These are phyloP conservation scores for Gossypium gossypioides DNA, from an alignment of 441 rosid species.

Conservation along the genomic window DNA sequence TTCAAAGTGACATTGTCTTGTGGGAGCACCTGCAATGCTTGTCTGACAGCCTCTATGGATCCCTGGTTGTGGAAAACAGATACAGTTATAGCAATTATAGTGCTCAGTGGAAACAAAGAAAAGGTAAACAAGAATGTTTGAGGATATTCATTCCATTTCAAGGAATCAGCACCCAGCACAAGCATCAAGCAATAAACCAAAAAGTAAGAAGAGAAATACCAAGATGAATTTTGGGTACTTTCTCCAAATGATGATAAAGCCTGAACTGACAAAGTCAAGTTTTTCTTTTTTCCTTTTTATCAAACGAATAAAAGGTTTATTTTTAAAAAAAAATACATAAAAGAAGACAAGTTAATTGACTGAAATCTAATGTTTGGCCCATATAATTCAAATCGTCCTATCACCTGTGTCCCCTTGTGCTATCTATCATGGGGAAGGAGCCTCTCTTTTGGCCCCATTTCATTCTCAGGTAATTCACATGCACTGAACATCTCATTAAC, in stretches of 20 bases:
- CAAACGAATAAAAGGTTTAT: too few relatives aligned
- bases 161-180: background rate
- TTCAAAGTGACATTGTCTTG: conserved; percentile 81
- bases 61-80: conserved; percentile 50
- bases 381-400: background rate
- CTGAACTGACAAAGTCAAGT: background rate
- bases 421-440: background rate
- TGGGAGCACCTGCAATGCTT: conserved; percentile 84
- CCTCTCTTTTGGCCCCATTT: background rate
- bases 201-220: background rate
- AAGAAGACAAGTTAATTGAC: background rate
- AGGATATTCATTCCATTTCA: background rate
- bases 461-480: background rate
- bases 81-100: background rate
- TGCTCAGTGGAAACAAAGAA: background rate
- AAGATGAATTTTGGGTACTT: background rate
- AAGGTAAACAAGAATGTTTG: background rate
- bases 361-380: background rate
- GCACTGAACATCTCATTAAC: background rate
- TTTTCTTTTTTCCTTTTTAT: background rate
- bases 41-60: conserved; percentile 87
- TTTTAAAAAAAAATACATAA: background rate
- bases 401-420: background rate
- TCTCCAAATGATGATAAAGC: background rate
- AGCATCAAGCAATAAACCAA: background rate